Conservation (phyloP, 2,329 filamentous ascomycete species). For the Neonectria magnoliae region DNA sequence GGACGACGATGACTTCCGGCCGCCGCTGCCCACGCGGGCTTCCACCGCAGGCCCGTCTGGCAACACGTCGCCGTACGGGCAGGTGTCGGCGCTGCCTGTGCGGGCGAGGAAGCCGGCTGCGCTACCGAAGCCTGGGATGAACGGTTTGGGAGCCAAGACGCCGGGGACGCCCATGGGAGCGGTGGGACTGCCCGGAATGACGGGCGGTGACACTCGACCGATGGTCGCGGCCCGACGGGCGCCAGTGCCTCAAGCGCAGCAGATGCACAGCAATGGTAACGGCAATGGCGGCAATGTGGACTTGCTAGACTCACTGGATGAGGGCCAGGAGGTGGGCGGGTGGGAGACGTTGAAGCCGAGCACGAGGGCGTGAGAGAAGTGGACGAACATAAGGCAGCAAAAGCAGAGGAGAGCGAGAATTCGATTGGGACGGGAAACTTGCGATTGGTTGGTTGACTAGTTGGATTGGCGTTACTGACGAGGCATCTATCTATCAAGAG, state of each 20-base stretch:
- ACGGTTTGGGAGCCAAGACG: conserved; percentile 34
- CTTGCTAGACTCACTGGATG: conserved; percentile 60
- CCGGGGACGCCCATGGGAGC: conserved; percentile 26
- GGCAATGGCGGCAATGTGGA: conserved; percentile 44
- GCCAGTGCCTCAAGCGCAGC: conserved; percentile 28
- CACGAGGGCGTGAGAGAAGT: conserved; percentile 31
- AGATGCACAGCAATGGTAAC: conserved; percentile 24
- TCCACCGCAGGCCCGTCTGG: conserved; percentile 29
- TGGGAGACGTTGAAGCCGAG: conserved; percentile 67
- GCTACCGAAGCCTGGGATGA: conserved; percentile 35
- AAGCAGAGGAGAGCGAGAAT: not conserved
- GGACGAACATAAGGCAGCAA: not conserved
- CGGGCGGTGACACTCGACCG: conserved; percentile 31
- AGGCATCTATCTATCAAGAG: not conserved
- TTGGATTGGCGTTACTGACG: conserved; percentile 11
- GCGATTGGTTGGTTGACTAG: not conserved
- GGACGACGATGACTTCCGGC: conserved; percentile 39
- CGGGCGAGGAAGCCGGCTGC: conserved; percentile 43
- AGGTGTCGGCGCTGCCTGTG: conserved; percentile 14
- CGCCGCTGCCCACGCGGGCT: conserved; percentile 38
- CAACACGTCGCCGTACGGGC: conserved; percentile 24
- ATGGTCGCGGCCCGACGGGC: conserved; percentile 31
- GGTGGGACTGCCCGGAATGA: conserved; percentile 33
- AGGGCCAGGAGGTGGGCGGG: conserved; percentile 59
- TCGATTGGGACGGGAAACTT: conserved; percentile 1